Percentiles rank a stretch among this genome's conserved stretches.
Evolutionary conservation across 768 basidiomycete genomes (phyloP).

Genomic region (Postia placenta): DNA sequence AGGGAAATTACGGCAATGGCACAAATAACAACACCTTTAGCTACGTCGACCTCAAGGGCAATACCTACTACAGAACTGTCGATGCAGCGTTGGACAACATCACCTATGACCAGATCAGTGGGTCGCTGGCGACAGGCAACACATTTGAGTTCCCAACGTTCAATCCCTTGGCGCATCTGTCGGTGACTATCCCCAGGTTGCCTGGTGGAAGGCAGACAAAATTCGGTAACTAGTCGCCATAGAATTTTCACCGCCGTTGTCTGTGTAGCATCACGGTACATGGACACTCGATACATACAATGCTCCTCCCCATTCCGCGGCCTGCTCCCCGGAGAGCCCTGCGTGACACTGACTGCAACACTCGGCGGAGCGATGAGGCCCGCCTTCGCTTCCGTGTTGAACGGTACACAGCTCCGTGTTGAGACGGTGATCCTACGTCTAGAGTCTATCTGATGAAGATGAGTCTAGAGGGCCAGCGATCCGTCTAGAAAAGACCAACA

Average conservation of each 20-base stretch:
- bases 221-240: too few relatives aligned
- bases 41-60: conserved; percentile 52
- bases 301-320: neutral
- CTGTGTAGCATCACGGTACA: neutral
- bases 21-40: conserved; percentile 63
- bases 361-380: conserved; percentile 13
- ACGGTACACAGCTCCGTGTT: conserved; percentile 33
- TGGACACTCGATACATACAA: neutral
- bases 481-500: conserved; percentile 73
- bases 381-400: conserved; percentile 30
- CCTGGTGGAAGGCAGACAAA: conserved; percentile 27
- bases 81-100: conserved; percentile 57
- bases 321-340: conserved; percentile 1
- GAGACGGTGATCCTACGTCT: conserved; percentile 27
- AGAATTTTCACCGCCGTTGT: conserved; percentile 10
- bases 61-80: conserved; percentile 59
- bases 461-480: conserved; percentile 6
- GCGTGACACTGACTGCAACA: conserved; percentile 7
- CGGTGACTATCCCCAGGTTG: conserved; percentile 24
- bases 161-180: conserved; percentile 4
- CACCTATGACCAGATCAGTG: conserved; percentile 50
- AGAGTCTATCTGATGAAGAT: conserved; percentile 27
- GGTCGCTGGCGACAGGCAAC: conserved; percentile 33
- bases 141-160: conserved; percentile 3
- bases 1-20: conserved; percentile 58